Evolutionary conservation across 1,284 basidiomycete genomes (phyloP), one percentile per base, ranked within the genome.

Genomic region (Tilletia setariae): DNA sequence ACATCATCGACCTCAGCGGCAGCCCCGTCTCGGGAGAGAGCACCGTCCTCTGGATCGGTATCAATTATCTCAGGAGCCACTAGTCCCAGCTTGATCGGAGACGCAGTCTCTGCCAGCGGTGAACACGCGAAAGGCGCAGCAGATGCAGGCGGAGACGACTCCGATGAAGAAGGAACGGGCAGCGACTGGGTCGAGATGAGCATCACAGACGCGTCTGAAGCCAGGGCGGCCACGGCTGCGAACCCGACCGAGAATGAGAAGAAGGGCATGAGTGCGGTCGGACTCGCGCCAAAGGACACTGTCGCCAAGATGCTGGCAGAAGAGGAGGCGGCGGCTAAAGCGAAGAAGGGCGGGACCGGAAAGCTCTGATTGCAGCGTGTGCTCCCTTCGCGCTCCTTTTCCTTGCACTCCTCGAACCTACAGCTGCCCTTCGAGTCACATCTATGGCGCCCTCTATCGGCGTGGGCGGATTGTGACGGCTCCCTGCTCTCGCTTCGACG

Each of bases 111-210:
- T 40, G 35, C 35, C 35, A 4, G 6, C 35, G 35, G 35, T 11
- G 35, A 40, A 40, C 6, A 40, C 35, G 35, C 35, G 35, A 40
- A 40, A 11, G 35, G 35, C 35, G 56, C 53, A n/a, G 7, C 28
- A 43, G 53, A 8, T 3, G 51, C n/a, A 28, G 47, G 21, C 4
- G 43, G 30, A 13, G 49, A 44, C 25, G 56, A 61, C 16, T 25
- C 30, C 25, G 70, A 67, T 35, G 23, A 15, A 28, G 32, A 35
- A 28, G 47, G 44, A 0, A 46, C 40, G 30, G 64, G 44, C 2
- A 69, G 72, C 42, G 74, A 74, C n/a, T 78, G 76, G 76, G 76
- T 72, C 19, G 63, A 76, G 64, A 74, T 78, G 75, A 76, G 71
- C 64, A 67, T 67, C 28, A 70, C 68, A 15, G 76, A 77, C 40